A percentile compares a stretch with the other conserved stretches of the same genome.
phyloP scores from a whole-genome alignment of 805 yeast species.

The Suhomyces emberorum region DNA sequence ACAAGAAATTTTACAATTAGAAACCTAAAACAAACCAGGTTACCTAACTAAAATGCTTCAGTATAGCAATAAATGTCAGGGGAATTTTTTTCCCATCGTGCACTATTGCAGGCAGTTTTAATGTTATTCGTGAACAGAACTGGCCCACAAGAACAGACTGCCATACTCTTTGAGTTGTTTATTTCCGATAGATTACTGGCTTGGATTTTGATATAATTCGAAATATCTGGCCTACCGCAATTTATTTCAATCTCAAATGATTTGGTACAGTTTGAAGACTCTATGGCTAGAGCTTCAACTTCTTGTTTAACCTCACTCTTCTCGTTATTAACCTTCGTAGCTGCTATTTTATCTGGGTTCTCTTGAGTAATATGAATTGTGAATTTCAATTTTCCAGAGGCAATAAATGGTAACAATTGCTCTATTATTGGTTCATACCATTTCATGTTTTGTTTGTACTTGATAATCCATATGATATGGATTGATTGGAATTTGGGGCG shows the following conservation, averaged over 20 bases:
- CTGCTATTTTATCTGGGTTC: constrained; percentile 4
- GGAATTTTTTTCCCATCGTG: constrained; percentile 22
- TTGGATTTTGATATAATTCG: background rate
- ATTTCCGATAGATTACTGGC: background rate
- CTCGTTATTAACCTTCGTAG: background rate
- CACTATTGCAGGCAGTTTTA: constrained; percentile 26
- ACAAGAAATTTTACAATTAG: too few relatives aligned
- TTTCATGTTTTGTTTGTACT: constrained; percentile 17
- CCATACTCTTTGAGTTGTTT: constrained; percentile 25
- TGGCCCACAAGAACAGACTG: constrained; percentile 43
- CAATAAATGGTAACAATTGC: constrained; percentile 23
- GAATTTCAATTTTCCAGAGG: constrained; percentile 20
- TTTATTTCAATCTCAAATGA: background rate
- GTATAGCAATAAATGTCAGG: constrained; percentile 43
- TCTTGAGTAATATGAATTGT: constrained; percentile 30
- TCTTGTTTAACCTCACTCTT: constrained; percentile 1
- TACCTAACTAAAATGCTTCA: constrained; percentile 33
- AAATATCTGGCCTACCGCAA: constrained; percentile 2
- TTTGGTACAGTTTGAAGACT: constrained; percentile 1
- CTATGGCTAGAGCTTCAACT: too few relatives aligned
- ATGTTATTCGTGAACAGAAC: constrained; percentile 25
- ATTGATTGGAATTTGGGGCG: constrained; percentile 28
- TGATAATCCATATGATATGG: constrained; percentile 33
- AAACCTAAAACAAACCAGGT: too few relatives aligned
- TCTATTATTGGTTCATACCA: constrained; percentile 39